Evolutionary conservation across 2,329 filamentous ascomycete genomes (phyloP), one percentile per base, ranked within the genome.

Genomic region (Hypocrella siamensis): DNA sequence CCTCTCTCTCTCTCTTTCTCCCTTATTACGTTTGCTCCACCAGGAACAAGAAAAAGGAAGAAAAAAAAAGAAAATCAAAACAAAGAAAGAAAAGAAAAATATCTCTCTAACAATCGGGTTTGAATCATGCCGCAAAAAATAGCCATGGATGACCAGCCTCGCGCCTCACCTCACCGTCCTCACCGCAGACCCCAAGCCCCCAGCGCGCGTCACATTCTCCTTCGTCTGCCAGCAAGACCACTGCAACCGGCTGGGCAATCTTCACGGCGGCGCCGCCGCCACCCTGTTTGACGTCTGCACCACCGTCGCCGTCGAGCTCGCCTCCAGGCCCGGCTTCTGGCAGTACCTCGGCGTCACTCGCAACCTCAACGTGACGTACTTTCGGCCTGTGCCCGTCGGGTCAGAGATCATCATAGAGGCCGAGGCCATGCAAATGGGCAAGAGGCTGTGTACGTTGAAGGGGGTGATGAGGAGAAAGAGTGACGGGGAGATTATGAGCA

Each of bases 231-330:
- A 63, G 34, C 49, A 54, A 0, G 41, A 54, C 4, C 65, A 76
- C 53, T 62, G 58, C 49, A 76, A 76, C 49, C 52, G 58, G 5
- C 35, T 64, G 11, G 49, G 51, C 17, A 75, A 65, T 52, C 53
- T 78, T 33, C 72, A 77, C 45, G 72, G 71, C 32, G 73, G 72
- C 14, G 75, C 71, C 39, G 62, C 70, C 0, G 67, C 79, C 3
- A 75, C 75, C 0, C 52, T 84, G 4, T 75, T 82, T 41, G 79
- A 84, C 53, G 56, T 68, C 35, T 64, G 70, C 42, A 81, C 79
- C 0, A 70, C 70, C 3, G 48, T 70, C 14, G 59, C 71, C 4
- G 51, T 82, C 10, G 51, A 64, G 8, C 60, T 75, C 24, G 49
- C 77, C 31, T 63, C 65, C 28, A 56, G 56, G 16, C 68, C 67